Evolutionary conservation across 2,329 filamentous ascomycete species (phyloP), one percentile per base, ranked within the genome.

Genomic region (Ophiostoma piceae): DNA sequence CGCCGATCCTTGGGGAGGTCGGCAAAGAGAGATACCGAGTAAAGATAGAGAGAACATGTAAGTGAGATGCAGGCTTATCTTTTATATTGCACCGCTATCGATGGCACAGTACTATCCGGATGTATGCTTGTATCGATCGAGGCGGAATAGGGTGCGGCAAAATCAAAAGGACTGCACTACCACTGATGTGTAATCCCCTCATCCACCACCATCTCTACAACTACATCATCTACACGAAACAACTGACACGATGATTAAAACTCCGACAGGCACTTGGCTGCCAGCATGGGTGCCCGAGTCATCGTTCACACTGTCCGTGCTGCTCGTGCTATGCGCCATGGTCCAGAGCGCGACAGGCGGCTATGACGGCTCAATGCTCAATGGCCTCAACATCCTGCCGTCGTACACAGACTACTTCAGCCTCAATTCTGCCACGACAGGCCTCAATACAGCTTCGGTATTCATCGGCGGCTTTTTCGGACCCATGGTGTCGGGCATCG

Each of bases 311-410:
- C 73, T 84, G 8, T 79, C 80, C 0, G 73, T 79, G 16, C 74
- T 83, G 35, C 77, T 83, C 6, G 73, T 83, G 32, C 66, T 82
- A 22, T 83, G 80, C 73, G 81, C 81, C 26, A 78, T 81, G 60
- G 60, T 65, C 16, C 60, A 65, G 60, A 65, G 60, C 32, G 64
- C 82, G 39, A 82, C 76, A 0, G 76, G 71, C 39, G 78, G 80
- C 32, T 82, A 83, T 68, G 82, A 84, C 70, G 80, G 81, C 1
- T 84, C 82, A 2, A 83, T 87, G 78, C 78, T 86, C 76, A 86
- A 87, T 71, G 84, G 83, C 0, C 79, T 88, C 32, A 84, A 86
- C 71, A 81, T 80, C 73, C 77, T 68, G 73, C 77, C 74, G 19
- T 57, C 35, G 7, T 57, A 32, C 64, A 16, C 67, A 74, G 74